Evolutionary conservation across 176 grass and related monocot species (phyloP), one percentile per base, ranked within the genome.

Genomic region (Elymus sibiricus): DNA sequence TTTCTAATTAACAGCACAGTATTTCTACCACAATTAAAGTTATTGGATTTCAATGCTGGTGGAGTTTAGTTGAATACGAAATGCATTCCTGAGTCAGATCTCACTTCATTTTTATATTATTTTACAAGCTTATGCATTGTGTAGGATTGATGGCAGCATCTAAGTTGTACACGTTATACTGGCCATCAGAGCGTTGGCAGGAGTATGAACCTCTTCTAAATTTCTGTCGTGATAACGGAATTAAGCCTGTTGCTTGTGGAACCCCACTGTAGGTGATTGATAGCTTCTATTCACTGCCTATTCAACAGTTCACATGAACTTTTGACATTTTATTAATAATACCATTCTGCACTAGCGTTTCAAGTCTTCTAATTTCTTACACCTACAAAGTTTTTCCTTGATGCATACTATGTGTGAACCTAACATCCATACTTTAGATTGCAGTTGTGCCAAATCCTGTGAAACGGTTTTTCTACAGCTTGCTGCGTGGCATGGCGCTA

Each of bases 231-330:
- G 87, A 95, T 80, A 92, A 81, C 80, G 86, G 86, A 82, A 86
- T 98, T 43, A 95, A 90, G 78, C 85, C 94, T 92, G 75, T 95
- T 81, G 91, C 95, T 89, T 95, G 89, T 83, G 95, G 95, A 81
- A 92, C 95, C 43, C 95, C 95, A 66, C 83, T 94, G 39, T 81
- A 95, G 91, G 95, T 98, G 89, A 95, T 92, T 44, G 7, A 63
- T 82, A 85, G 47, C 51, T 91, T 78, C 31, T 78, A 35, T 60
- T 60, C 40, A 29, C 2, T 73, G 28, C 83, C 51, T 38, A 17
- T 64, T 56, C 37, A 27, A 51, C 25, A 79, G 16, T 38, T 12
- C 42, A 8, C 53, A n/a, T 49, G 66, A 31, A 59, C n/a, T 63
- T 42, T 53, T n/a, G 8, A 86, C 21, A 22, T 7, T 21, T 84